These are phyloP conservation scores for Vitis hybrid DNA, from an alignment of 177 flowering plant species.

Conservation along the genomic window DNA sequence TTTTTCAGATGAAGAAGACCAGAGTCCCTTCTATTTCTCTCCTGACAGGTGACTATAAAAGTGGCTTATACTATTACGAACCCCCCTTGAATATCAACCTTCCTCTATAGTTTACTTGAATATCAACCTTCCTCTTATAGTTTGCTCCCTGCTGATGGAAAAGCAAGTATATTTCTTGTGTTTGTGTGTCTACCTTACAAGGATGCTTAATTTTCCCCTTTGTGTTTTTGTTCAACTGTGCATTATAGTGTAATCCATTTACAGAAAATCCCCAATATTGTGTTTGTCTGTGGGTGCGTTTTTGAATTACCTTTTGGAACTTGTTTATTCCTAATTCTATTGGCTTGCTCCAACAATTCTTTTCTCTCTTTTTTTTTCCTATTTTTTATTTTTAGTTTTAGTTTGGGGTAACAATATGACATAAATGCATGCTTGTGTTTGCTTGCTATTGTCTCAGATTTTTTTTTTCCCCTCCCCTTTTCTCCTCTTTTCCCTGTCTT, in stretches of 20 bases:
- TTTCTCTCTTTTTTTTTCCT: background rate
- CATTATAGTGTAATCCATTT: background rate
- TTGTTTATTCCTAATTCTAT: background rate
- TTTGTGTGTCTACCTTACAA: background rate
- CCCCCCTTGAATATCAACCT: background rate
- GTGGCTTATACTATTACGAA: background rate
- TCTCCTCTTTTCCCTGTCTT: background rate
- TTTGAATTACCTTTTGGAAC: background rate
- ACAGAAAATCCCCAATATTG: background rate
- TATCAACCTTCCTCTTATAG: background rate
- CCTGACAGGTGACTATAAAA: slow-evolving; percentile 73
- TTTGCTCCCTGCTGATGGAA: background rate
- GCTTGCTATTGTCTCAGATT: background rate
- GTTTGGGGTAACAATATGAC: background rate
- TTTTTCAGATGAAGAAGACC: slow-evolving; percentile 43
- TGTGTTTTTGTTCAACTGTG: background rate
- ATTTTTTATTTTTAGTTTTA: too few species aligned
- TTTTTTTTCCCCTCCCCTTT: background rate
- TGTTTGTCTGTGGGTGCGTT: background rate
- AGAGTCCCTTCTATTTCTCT: slow-evolving; percentile 52
- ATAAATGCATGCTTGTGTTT: background rate
- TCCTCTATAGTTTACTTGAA: background rate
- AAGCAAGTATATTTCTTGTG: background rate
- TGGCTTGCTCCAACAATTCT: too few species aligned
- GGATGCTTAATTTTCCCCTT: background rate